Percentiles rank a stretch among this genome's conserved stretches.
phyloP scores from a whole-genome alignment of 2,329 filamentous ascomycete genomes.

The Exophiala dermatitidis region DNA sequence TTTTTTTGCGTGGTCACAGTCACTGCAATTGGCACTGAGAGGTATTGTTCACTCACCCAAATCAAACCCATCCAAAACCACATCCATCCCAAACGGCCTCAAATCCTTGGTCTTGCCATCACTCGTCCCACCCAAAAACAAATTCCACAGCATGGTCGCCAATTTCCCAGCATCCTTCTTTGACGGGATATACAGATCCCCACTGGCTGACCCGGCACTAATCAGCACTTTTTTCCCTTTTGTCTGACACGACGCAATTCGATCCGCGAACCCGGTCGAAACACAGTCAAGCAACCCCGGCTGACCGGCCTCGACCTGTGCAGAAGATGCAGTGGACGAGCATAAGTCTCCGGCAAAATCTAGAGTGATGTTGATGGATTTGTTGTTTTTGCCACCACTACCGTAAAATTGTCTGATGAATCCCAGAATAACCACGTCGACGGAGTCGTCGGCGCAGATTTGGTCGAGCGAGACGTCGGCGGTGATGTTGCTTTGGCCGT shows the following conservation, averaged over 20 bases:
- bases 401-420: constrained; percentile 23
- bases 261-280: constrained; percentile 11
- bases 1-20: no score
- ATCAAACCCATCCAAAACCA: constrained; percentile 46
- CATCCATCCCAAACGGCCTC: constrained; percentile 41
- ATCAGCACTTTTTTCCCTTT: constrained; percentile 40
- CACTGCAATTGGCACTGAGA: no score
- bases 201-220: constrained; percentile 41
- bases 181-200: constrained; percentile 38
- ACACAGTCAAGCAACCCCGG: constrained; percentile 22
- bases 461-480: constrained; percentile 16
- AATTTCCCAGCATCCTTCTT: constrained; percentile 38
- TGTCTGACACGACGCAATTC: constrained; percentile 31
- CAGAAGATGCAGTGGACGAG: constrained; percentile 2
- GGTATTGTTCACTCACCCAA: not conserved
- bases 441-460: constrained; percentile 23
- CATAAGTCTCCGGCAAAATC: constrained; percentile 20
- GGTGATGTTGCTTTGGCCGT: constrained; percentile 21
- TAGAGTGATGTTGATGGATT: not conserved
- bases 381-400: not conserved
- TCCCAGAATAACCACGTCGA: constrained; percentile 29
- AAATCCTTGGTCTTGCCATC: constrained; percentile 33
- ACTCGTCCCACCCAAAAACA: constrained; percentile 40
- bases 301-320: constrained; percentile 13
- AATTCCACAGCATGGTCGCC: constrained; percentile 44